These are phyloP conservation scores for Urochloa ruziziensis DNA, from an alignment of 176 grass and related monocot genomes.

Conservation along the genomic window DNA sequence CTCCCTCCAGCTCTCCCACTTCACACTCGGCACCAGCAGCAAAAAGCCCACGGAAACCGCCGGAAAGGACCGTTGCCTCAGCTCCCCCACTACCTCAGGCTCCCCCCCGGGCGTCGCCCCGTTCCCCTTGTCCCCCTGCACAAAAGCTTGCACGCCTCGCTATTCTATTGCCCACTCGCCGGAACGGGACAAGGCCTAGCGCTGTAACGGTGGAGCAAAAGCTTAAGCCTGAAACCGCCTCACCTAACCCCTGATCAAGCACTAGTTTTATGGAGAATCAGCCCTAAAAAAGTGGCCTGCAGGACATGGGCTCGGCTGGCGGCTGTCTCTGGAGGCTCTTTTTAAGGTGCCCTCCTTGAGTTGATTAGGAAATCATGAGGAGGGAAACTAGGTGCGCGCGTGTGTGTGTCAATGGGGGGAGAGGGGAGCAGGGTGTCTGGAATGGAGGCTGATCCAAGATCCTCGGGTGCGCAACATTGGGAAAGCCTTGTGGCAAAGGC, in stretches of 20 bases:
- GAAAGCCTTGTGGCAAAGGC: background rate
- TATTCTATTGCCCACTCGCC: constrained; percentile 30
- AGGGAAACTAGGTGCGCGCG: background rate
- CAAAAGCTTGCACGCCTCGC: constrained; percentile 25
- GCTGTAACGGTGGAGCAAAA: constrained; percentile 23
- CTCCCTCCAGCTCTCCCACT: background rate
- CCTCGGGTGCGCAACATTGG: background rate
- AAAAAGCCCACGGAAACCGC: background rate
- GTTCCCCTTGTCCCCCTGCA: constrained; percentile 28
- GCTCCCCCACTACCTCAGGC: constrained; percentile 45
- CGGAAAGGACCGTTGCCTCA: constrained; percentile 24
- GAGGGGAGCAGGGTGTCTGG: constrained; percentile 33
- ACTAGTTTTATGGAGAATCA: constrained; percentile 17
- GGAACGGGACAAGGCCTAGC: constrained; percentile 24
- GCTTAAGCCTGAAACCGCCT: constrained; percentile 12
- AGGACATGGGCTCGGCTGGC: constrained; percentile 38
- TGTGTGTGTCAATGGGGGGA: background rate
- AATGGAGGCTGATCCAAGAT: constrained; percentile 62
- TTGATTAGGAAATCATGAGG: constrained; percentile 48
- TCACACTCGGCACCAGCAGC: background rate
- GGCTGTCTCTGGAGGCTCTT: background rate
- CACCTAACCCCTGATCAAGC: constrained; percentile 35
- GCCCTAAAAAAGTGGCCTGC: constrained; percentile 1
- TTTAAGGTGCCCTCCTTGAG: constrained; percentile 10
- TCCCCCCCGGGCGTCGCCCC: background rate